These are phyloP conservation scores for Allomyces macrogynus DNA, from an alignment of 192 early-diverging fungal genomes.

Conservation along the genomic window DNA sequence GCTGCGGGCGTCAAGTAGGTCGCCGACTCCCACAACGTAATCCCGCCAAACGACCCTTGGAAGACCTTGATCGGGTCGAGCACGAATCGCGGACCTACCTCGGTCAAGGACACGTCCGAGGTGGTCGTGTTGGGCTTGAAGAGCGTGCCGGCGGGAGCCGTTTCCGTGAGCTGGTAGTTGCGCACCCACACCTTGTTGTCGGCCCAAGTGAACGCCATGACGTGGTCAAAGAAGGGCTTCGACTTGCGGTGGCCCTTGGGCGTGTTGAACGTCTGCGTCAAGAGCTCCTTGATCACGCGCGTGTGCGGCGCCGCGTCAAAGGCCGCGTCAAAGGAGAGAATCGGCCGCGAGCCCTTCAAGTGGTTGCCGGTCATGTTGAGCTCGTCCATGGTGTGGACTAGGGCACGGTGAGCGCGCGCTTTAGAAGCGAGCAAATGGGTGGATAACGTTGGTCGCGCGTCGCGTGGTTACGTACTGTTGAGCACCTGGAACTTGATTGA, in stretches of 20 bases:
- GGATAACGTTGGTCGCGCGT: not conserved
- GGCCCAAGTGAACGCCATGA: constrained; percentile 67
- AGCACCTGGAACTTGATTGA: constrained; percentile 85
- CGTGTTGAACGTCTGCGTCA: constrained; percentile 75
- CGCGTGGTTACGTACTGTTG: constrained; percentile 36
- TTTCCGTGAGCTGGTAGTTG: constrained; percentile 86
- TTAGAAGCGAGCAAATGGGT: constrained; percentile 1
- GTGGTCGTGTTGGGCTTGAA: constrained; percentile 20
- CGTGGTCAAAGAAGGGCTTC: constrained; percentile 96
- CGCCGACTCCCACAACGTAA: constrained; percentile 77
- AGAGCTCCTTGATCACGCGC: constrained; percentile 79
- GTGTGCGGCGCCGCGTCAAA: constrained; percentile 77
- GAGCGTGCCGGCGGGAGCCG: constrained; percentile 11
- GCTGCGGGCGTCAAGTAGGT: constrained; percentile 59
- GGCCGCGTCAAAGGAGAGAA: constrained; percentile 81
- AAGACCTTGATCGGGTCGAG: constrained; percentile 83
- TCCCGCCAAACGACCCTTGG: constrained; percentile 82
- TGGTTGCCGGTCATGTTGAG: constrained; percentile 96
- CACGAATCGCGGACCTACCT: constrained; percentile 94
- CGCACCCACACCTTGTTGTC: constrained; percentile 87
- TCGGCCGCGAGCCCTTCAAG: constrained; percentile 83
- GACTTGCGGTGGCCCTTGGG: constrained; percentile 69
- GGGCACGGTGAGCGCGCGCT: not conserved
- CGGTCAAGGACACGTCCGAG: constrained; percentile 59
- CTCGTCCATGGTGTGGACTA: constrained; percentile 99